Conservation (phyloP, 495 filamentous ascomycete species). For the Paragyromitra xinjiangensis region DNA sequence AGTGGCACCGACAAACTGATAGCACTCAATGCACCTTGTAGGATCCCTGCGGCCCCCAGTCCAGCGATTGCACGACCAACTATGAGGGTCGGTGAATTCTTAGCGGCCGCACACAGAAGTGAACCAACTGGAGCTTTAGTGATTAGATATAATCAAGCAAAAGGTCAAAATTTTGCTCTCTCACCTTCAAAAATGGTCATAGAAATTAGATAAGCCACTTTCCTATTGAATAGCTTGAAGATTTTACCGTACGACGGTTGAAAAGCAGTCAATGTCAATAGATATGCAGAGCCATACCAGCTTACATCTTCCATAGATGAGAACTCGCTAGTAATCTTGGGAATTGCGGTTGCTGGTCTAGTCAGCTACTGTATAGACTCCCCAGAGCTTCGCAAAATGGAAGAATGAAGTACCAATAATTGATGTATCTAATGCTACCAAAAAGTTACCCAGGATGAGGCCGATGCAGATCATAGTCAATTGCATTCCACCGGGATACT, state of each 20-base stretch:
- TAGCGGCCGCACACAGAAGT: slow-evolving; percentile 68
- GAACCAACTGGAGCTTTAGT: slow-evolving; percentile 64
- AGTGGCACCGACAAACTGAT: slow-evolving; percentile 77
- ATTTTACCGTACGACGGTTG: slow-evolving; percentile 64
- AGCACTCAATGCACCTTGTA: slow-evolving; percentile 72
- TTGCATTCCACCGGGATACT: slow-evolving; percentile 6
- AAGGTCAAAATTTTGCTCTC: slow-evolving; percentile 18
- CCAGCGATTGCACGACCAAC: slow-evolving; percentile 69
- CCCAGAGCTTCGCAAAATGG: neutral
- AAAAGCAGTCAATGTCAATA: slow-evolving; percentile 63
- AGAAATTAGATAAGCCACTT: slow-evolving; percentile 60
- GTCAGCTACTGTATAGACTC: slow-evolving; percentile 51
- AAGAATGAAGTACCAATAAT: slow-evolving; percentile 15
- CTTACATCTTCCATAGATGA: slow-evolving; percentile 62
- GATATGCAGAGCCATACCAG: slow-evolving; percentile 67
- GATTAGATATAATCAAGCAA: slow-evolving; percentile 5
- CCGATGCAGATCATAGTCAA: slow-evolving; percentile 28
- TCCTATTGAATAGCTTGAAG: slow-evolving; percentile 62
- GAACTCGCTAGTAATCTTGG: slow-evolving; percentile 63
- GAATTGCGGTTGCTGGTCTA: slow-evolving; percentile 61
- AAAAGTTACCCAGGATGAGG: slow-evolving; percentile 25
- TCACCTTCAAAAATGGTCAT: slow-evolving; percentile 32
- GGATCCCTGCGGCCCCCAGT: slow-evolving; percentile 64
- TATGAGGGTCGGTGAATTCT: slow-evolving; percentile 67
- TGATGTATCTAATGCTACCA: slow-evolving; percentile 33